Percentiles rank a stretch among this genome's conserved stretches.
phyloP scores from a whole-genome alignment of 1,284 basidiomycete genomes.

The Microbotryum silenes-acaulis region DNA sequence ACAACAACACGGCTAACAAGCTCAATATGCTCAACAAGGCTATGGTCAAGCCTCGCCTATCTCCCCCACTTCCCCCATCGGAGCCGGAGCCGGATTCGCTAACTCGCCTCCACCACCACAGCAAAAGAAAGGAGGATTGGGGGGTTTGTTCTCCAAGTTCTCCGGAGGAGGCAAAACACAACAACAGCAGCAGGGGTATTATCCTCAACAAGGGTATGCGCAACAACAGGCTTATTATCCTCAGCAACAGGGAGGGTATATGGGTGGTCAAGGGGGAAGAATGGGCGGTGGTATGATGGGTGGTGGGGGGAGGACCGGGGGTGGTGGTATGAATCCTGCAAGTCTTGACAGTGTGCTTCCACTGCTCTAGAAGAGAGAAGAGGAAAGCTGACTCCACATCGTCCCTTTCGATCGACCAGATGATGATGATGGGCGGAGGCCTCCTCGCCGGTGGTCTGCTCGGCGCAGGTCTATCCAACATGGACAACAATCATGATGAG shows the following conservation, averaged over 20 bases:
- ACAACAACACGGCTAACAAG: background rate
- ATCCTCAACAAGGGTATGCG: background rate
- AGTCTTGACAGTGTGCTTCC: background rate
- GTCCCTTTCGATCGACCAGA: background rate
- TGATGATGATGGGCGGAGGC: constrained; percentile 21
- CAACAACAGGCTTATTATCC: background rate
- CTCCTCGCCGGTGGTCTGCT: constrained; percentile 7
- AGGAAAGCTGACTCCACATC: no score
- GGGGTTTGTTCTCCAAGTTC: background rate
- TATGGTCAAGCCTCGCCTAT: no score
- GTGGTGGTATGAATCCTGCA: constrained; percentile 25
- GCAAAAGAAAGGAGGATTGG: background rate
- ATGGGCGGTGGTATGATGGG: constrained; percentile 10
- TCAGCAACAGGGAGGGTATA: constrained; percentile 2
- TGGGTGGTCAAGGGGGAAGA: background rate
- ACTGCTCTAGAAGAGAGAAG: no score
- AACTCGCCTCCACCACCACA: background rate
- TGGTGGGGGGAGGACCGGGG: constrained; percentile 11
- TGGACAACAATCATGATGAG: constrained; percentile 11
- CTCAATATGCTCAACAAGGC: no score
- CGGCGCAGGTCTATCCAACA: constrained; percentile 5
- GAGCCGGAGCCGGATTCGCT: no score
- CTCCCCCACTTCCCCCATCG: no score
- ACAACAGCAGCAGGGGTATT: background rate
- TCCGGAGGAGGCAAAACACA: background rate